Evolutionary conservation across 306 rosid species (phyloP).

Genomic region (Alnus rubra): DNA sequence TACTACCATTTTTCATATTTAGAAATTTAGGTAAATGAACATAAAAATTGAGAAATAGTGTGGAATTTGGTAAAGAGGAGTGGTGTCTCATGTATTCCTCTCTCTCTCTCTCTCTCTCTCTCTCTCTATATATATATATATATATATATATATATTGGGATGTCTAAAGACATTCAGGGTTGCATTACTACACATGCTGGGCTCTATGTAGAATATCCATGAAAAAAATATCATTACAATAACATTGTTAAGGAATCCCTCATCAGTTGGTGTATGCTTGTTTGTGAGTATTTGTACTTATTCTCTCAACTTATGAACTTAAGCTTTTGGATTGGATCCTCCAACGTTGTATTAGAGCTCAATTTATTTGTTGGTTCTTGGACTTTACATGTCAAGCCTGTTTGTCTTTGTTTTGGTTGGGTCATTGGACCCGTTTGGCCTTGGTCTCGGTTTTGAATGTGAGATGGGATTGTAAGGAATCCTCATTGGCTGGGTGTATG

Average conservation of each 20-base stretch:
- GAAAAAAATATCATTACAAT: not conserved
- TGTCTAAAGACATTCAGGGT: no score
- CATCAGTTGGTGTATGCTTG: no score
- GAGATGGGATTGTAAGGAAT: not conserved
- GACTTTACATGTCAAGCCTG: not conserved
- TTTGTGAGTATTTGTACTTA: not conserved
- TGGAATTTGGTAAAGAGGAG: not conserved
- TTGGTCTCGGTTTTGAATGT: not conserved
- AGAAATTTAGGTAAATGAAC: no score
- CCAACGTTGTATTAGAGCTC: not conserved
- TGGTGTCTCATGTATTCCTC: not conserved
- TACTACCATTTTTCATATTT: no score
- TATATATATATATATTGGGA: no score
- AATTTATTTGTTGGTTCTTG: not conserved
- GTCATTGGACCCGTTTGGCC: not conserved
- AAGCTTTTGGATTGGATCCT: not conserved
- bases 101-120: not conserved
- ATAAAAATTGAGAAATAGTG: no score
- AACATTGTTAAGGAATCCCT: not conserved
- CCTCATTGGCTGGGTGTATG: not conserved
- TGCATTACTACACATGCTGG: not conserved
- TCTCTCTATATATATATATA: no score
- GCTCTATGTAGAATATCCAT: not conserved
- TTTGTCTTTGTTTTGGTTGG: not conserved
- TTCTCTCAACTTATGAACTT: not conserved